Evolutionary conservation across 192 early-diverging fungal genomes (phyloP).

Genomic region (Linnemannia elongata): DNA sequence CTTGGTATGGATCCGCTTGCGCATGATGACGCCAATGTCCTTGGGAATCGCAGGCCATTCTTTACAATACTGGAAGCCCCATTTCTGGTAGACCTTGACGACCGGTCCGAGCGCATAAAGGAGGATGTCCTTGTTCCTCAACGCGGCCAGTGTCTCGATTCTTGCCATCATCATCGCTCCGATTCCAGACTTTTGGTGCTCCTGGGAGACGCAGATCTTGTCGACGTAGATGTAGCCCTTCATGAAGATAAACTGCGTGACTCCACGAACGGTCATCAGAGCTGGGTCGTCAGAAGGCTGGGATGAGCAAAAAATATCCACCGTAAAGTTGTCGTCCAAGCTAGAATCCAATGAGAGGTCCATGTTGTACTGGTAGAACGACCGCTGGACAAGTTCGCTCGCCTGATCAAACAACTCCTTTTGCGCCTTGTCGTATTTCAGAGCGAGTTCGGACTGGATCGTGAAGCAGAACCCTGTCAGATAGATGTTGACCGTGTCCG

Average conservation of each 20-base stretch:
- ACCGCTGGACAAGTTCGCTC: conserved; percentile 38
- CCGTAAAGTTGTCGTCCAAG: conserved; percentile 56
- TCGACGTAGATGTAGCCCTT: conserved; percentile 57
- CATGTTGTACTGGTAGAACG: conserved; percentile 50
- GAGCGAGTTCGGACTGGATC: conserved; percentile 45
- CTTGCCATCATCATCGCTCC: conserved; percentile 53
- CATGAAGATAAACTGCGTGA: conserved; percentile 60
- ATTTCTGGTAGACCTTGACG: conserved; percentile 48
- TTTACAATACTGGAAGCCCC: conserved; percentile 55
- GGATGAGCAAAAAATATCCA: conserved; percentile 56
- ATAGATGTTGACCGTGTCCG: not conserved
- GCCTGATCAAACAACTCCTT: conserved; percentile 42
- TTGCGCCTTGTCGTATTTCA: conserved; percentile 35
- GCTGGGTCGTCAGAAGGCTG: conserved; percentile 5
- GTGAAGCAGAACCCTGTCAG: conserved; percentile 47
- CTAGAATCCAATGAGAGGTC: conserved; percentile 50
- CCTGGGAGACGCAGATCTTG: conserved; percentile 56
- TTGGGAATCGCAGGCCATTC: conserved; percentile 52
- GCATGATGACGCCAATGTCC: conserved; percentile 55
- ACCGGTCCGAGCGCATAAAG: conserved; percentile 54
- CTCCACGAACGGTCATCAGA: conserved; percentile 48
- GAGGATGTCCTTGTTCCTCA: conserved; percentile 55
- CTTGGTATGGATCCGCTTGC: conserved; percentile 41
- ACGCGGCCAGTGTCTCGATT: conserved; percentile 30
- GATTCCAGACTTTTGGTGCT: conserved; percentile 56